Evolutionary conservation across 208 protist genomes (phyloP).

Genomic region (Trypanosoma cruzi): DNA sequence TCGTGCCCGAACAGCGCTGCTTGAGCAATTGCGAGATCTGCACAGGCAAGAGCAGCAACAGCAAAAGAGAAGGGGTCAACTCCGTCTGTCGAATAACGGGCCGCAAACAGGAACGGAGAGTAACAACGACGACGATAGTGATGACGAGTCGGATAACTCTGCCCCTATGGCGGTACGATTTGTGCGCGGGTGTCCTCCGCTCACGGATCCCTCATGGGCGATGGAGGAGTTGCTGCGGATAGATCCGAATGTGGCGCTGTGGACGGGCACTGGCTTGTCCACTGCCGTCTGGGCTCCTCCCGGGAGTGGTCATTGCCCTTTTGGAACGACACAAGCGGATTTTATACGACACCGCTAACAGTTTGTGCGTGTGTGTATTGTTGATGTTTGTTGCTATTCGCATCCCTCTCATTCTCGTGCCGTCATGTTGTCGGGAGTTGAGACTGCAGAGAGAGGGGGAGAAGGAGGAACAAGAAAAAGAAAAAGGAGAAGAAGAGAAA

Average conservation of each 20-base stretch:
- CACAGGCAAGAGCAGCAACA: conserved; percentile 8
- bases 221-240: conserved; percentile 79
- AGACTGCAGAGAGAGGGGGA: no score
- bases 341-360: conserved; percentile 16
- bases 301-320: conserved; percentile 62
- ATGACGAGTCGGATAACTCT: conserved; percentile 4
- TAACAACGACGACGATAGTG: neutral
- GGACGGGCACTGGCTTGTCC: conserved; percentile 57
- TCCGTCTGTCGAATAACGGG: neutral
- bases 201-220: conserved; percentile 75
- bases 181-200: conserved; percentile 41
- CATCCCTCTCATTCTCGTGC: neutral
- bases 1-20: conserved; percentile 25
- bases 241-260: conserved; percentile 40
- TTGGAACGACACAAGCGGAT: conserved; percentile 54
- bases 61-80: neutral
- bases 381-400: neutral
- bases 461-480: no score
- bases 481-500: no score
- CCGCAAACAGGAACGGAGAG: neutral
- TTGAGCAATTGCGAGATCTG: conserved; percentile 25
- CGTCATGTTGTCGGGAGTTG: neutral
- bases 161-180: conserved; percentile 29
- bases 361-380: neutral
- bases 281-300: conserved; percentile 66